Evolutionary conservation across 306 rosid genomes (phyloP), one percentile per base, ranked within the genome.

Genomic region (Acacia confusa): DNA sequence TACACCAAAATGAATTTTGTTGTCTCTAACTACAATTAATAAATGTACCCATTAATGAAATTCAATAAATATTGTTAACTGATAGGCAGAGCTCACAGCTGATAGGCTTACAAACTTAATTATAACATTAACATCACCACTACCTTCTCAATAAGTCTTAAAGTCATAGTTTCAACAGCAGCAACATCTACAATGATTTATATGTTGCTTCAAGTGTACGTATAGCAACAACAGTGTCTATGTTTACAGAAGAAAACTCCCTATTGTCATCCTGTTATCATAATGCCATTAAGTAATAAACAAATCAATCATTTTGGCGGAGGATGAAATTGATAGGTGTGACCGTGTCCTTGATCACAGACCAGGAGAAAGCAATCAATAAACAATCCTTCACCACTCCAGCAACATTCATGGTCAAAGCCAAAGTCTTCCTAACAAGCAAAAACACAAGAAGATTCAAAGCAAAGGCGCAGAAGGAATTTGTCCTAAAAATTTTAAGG

Each of bases 151-250:
- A 93, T 89, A 80, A 96, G 97, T 83, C 90, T 93, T 81, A 87
- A 43, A 84, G 94, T 91, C 97, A 91, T 92, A 65, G 92, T 92
- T 90, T 96, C 99, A 84, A 91, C 97, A 1, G 99, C 87, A 82
- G 89, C 92, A 70, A 98, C 98, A 85, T 93, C 99, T 30, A 94
- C 92, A 98, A 96, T 83, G 99, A 86, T 86, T 92, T 93, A 80
- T 91, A 96, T 25, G 98, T 96, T 47, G 99, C 98, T 89, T 96
- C 98, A 70, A 96, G 98, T 57, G 99, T 96, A 68, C 98, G 97
- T 79, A 96, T 96, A 55, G 99, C 99, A 76, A 96, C 99, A 72
- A 98, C 98, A 41, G 99, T 96, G 84, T 96, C 99, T 98, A 96
- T 96, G 84, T 96, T 96, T 74, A 96, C 99, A 0, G 99, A 82